A percentile compares a stretch with the other conserved stretches of the same genome.
These are phyloP conservation scores for Tricholoma bakamatsutake DNA, from an alignment of 768 basidiomycete genomes.

Conservation along the genomic window DNA sequence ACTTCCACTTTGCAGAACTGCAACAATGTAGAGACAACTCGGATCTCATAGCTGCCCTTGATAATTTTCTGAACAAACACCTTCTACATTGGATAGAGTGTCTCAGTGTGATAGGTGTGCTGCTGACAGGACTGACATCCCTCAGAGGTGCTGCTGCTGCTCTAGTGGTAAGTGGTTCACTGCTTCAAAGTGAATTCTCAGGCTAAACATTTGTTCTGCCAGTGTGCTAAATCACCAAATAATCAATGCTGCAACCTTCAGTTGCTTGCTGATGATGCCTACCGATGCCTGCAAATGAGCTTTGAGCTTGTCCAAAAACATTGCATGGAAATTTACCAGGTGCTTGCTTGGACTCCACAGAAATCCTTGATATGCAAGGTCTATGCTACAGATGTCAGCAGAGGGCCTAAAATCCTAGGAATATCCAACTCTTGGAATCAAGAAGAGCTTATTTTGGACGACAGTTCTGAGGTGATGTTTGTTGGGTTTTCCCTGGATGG, in stretches of 20 bases:
- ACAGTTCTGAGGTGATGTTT: neutral
- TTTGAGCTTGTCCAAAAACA: constrained; percentile 9
- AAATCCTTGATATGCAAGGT: neutral
- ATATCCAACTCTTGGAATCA: constrained; percentile 1
- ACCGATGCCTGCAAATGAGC: constrained; percentile 8
- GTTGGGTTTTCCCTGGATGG: too few relatives aligned
- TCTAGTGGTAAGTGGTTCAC: neutral
- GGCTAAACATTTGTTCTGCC: neutral
- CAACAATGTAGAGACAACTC: neutral
- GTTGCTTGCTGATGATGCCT: constrained; percentile 5
- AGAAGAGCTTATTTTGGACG: neutral
- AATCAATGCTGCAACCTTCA: neutral
- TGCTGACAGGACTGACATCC: neutral
- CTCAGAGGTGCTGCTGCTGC: neutral
- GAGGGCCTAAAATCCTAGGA: neutral
- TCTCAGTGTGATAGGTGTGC: constrained; percentile 1
- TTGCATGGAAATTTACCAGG: neutral
- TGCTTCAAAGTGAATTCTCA: neutral
- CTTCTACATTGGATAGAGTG: too few relatives aligned
- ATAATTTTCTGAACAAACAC: neutral
- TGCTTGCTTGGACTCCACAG: neutral
- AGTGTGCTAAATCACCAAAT: neutral
- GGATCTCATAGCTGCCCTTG: neutral
- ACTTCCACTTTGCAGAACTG: constrained; percentile 9
- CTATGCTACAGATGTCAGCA: neutral